phyloP scores from a whole-genome alignment of 2,329 filamentous ascomycete genomes.

The Venturia aucupariae region DNA sequence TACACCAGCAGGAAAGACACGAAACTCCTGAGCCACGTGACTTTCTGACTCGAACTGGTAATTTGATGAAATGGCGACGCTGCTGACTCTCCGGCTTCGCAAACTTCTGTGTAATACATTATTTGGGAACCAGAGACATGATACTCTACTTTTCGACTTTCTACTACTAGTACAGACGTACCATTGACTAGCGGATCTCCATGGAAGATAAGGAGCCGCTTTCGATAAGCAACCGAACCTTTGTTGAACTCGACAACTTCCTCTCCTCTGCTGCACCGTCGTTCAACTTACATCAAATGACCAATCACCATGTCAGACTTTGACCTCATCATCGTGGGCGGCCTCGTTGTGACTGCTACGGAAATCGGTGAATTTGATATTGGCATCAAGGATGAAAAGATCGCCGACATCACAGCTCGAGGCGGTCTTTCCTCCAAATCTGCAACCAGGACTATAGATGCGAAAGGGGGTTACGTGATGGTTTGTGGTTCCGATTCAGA shows the following conservation, averaged over 20 bases:
- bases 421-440: slow-evolving; percentile 24
- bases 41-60: no score
- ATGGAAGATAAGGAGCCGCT: slow-evolving; percentile 2
- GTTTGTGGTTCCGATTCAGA: slow-evolving; percentile 14
- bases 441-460: slow-evolving; percentile 31
- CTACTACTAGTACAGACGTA: neutral
- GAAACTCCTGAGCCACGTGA: no score
- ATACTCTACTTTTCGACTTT: neutral
- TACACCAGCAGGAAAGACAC: no score
- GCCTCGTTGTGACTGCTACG: slow-evolving; percentile 33
- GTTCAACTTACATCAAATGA: neutral
- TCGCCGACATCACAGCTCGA: slow-evolving; percentile 26
- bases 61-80: no score
- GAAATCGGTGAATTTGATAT: slow-evolving; percentile 33
- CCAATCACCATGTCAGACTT: slow-evolving; percentile 6
- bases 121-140: neutral
- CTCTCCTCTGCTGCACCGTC: neutral
- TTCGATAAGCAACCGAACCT: neutral
- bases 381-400: slow-evolving; percentile 35
- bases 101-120: no score
- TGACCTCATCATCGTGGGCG: slow-evolving; percentile 35
- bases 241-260: neutral
- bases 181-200: neutral
- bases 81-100: neutral
- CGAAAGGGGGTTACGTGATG: slow-evolving; percentile 38